These are phyloP conservation scores for Leishmania turanica DNA, from an alignment of 208 protist genomes.

Conservation along the genomic window DNA sequence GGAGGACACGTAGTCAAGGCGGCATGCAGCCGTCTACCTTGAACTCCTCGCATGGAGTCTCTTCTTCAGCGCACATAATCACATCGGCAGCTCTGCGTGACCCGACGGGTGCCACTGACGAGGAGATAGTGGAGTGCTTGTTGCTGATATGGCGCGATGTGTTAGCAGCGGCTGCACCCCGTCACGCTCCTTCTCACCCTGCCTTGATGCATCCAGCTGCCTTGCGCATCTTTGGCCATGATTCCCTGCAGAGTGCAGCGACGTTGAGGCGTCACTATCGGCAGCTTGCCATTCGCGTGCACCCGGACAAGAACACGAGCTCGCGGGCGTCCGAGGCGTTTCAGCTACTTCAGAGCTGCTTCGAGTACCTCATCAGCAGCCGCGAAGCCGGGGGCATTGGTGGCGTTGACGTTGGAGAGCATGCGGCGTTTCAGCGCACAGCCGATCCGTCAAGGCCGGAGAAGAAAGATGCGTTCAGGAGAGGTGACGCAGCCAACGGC, in stretches of 20 bases:
- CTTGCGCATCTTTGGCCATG: background rate
- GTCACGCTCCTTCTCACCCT: background rate
- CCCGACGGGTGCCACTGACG: background rate
- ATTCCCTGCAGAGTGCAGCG: constrained; percentile 6
- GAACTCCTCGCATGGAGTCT: background rate
- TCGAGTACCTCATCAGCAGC: constrained; percentile 29
- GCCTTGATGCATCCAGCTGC: constrained; percentile 1
- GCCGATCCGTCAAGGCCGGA: background rate
- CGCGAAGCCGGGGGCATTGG: background rate
- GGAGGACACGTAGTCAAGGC: background rate
- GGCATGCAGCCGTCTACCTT: background rate
- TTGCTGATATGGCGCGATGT: constrained; percentile 7
- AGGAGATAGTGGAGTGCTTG: constrained; percentile 5
- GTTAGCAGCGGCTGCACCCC: background rate
- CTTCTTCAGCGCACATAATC: background rate
- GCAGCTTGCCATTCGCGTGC: constrained; percentile 56
- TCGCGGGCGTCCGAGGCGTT: constrained; percentile 51
- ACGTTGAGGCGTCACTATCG: constrained; percentile 71
- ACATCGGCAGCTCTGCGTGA: background rate
- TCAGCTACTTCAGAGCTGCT: constrained; percentile 57
- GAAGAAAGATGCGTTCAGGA: background rate
- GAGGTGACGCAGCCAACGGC: background rate
- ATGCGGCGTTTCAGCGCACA: background rate
- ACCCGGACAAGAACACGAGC: constrained; percentile 85
- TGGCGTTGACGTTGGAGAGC: background rate